Conservation (phyloP, 2,329 filamentous ascomycete genomes). For the Tolypocladium ovalisporum region DNA sequence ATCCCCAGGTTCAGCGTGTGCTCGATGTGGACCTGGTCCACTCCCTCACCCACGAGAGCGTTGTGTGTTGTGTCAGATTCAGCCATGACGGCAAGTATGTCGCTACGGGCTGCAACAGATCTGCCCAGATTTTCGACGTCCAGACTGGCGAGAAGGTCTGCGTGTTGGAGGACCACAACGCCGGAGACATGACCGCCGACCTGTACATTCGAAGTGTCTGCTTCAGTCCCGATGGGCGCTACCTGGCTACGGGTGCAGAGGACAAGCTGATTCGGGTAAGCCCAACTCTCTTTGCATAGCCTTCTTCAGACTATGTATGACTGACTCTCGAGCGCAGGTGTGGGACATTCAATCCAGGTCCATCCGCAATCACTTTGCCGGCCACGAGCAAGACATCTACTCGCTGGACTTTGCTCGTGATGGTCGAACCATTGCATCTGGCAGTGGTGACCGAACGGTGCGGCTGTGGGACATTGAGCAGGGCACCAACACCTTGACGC, state of each 20-base stretch:
- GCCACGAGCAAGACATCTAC: constrained; percentile 98
- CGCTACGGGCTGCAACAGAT: constrained; percentile 92
- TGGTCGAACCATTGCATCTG: constrained; percentile 87
- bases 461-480: constrained; percentile 92
- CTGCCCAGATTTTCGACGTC: constrained; percentile 99
- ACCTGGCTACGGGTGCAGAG: constrained; percentile 89
- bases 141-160: constrained; percentile 77
- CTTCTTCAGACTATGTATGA: not conserved
- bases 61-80: constrained; percentile 96
- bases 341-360: constrained; percentile 82
- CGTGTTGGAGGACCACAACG: constrained; percentile 78
- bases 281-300: not conserved
- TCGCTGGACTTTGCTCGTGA: constrained; percentile 91
- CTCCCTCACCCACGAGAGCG: constrained; percentile 85
- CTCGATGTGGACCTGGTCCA: constrained; percentile 92
- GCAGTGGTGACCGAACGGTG: constrained; percentile 88
- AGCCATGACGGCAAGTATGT: constrained; percentile 92
- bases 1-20: constrained; percentile 77
- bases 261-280: constrained; percentile 92
- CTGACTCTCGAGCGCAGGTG: constrained; percentile 45
- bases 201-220: constrained; percentile 96
- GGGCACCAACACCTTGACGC: constrained; percentile 68
- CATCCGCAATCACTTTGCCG: constrained; percentile 89
- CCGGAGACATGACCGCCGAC: constrained; percentile 72
- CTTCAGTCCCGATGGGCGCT: constrained; percentile 93